Percentiles rank a stretch among this genome's conserved stretches.
phyloP scores from a whole-genome alignment of 1,284 basidiomycete species.

The Moniliophthora roreri region DNA sequence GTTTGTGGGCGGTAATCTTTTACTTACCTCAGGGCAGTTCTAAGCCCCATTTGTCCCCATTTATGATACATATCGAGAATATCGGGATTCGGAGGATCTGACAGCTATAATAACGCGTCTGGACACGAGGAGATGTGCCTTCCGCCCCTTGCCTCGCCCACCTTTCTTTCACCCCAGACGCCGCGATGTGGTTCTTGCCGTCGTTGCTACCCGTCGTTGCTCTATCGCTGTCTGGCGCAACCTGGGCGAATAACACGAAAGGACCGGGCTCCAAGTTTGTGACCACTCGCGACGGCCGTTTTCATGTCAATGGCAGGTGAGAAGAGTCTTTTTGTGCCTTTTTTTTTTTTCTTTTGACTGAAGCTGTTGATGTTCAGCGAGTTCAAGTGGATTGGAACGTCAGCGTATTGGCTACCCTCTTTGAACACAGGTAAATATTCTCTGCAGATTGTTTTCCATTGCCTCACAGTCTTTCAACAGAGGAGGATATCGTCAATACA shows the following conservation, averaged over 20 bases:
- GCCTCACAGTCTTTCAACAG: slow-evolving; percentile 9
- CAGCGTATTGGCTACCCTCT: slow-evolving; percentile 65
- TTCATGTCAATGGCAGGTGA: slow-evolving; percentile 52
- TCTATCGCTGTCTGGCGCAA: slow-evolving; percentile 17
- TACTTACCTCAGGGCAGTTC: background rate
- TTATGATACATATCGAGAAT: background rate
- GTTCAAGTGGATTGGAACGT: slow-evolving; percentile 61
- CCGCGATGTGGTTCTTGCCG: background rate
- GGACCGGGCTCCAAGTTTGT: slow-evolving; percentile 37
- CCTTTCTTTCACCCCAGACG: background rate
- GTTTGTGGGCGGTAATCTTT: background rate
- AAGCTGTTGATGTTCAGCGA: slow-evolving; percentile 29
- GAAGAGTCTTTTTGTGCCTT: slow-evolving; percentile 4
- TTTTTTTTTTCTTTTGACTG: background rate
- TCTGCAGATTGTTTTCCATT: background rate
- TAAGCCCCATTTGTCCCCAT: background rate
- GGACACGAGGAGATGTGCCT: background rate
- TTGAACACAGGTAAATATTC: slow-evolving; percentile 36
- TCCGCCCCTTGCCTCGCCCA: slow-evolving; percentile 1
- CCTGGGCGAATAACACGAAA: slow-evolving; percentile 17
- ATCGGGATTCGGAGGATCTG: background rate
- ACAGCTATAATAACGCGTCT: background rate
- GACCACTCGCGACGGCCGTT: slow-evolving; percentile 38
- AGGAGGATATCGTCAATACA: slow-evolving; percentile 58
- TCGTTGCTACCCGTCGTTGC: background rate